Evolutionary conservation across 139 green algal genomes (phyloP), one percentile per base, ranked within the genome.

Genomic region (Edaphochlamys debaryana): DNA sequence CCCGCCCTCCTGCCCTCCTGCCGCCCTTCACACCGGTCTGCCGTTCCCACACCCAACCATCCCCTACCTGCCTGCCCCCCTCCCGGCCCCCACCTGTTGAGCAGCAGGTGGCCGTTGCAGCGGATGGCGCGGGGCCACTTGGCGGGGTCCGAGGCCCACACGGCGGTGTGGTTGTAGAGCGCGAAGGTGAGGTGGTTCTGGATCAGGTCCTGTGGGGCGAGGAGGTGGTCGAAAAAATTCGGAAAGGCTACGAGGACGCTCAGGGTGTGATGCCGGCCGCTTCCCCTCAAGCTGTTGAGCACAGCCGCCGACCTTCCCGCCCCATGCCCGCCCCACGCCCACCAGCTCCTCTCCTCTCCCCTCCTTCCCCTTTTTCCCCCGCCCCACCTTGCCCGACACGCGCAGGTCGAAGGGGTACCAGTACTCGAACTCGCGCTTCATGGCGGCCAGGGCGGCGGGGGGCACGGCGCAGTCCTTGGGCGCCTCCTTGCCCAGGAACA

Each of bases 331-430:
- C n/a, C n/a, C n/a, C n/a, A n/a, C n/a, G n/a, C n/a, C n/a, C n/a
- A n/a, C n/a, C n/a, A n/a, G n/a, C n/a, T n/a, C n/a, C n/a, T n/a
- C n/a, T n/a, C n/a, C n/a, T n/a, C n/a, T n/a, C n/a, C n/a, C 45
- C 45, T 54, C 11, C 45, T 54, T 54, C 45, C 45, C 45, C 45
- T 22, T 54, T 54, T 54, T 13, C 67, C 25, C 38, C 27, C 38
- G 22, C 22, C 67, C 2, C 60, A 88, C 86, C 77, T 90, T 90
- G 56, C 87, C 85, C 48, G 83, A 85, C 36, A 97, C 95, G 11
- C 97, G 92, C 74, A 99, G 90, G 92, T 99, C 97, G 83, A 98
- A 99, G 62, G 97, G 97, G 86, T 99, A 99, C 97, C 97, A 99
- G 89, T 94, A 99, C 76, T 98, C 89, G 82, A 99, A 99, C 89